Percentiles rank a stretch among this genome's conserved stretches.
phyloP scores from a whole-genome alignment of 345 rosid species.

The Turritis glabra region DNA sequence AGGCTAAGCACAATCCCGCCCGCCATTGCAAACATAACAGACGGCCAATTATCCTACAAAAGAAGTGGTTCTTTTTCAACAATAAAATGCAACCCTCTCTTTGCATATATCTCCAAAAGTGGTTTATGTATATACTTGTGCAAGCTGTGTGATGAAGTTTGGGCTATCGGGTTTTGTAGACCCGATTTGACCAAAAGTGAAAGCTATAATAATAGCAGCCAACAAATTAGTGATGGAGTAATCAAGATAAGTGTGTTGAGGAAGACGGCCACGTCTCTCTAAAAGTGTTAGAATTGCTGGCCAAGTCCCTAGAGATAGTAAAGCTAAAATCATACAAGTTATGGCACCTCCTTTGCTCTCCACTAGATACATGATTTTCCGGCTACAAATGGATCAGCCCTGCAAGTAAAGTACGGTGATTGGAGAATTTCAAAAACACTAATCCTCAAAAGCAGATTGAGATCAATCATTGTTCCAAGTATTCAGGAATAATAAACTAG shows the following conservation, averaged over 20 bases:
- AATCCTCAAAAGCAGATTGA: not conserved
- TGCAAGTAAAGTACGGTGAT: not conserved
- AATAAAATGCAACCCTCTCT: not conserved
- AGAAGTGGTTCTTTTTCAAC: not conserved
- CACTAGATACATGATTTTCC: conserved; percentile 53
- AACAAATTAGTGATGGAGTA: conserved; percentile 67
- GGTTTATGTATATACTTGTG: conserved; percentile 42
- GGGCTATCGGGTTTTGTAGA: conserved; percentile 41
- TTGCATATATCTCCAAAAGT: not conserved
- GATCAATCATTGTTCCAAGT: not conserved
- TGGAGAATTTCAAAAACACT: not conserved
- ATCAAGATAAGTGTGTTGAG: conserved; percentile 85
- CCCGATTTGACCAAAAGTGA: conserved; percentile 66
- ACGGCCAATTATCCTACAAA: conserved; percentile 69
- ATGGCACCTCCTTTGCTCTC: conserved; percentile 86
- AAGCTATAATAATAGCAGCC: conserved; percentile 68
- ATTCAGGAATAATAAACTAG: not conserved
- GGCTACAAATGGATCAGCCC: not conserved
- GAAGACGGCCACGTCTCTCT: conserved; percentile 78
- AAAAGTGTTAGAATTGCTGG: conserved; percentile 70
- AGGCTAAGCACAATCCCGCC: conserved; percentile 75
- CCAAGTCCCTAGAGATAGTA: conserved; percentile 76
- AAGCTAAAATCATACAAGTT: conserved; percentile 61
- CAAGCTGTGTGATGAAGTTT: conserved; percentile 61
- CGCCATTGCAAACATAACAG: conserved; percentile 72